Evolutionary conservation across 148 eudicot genomes (phyloP), one percentile per base, ranked within the genome.

Genomic region (Polygonum aviculare): DNA sequence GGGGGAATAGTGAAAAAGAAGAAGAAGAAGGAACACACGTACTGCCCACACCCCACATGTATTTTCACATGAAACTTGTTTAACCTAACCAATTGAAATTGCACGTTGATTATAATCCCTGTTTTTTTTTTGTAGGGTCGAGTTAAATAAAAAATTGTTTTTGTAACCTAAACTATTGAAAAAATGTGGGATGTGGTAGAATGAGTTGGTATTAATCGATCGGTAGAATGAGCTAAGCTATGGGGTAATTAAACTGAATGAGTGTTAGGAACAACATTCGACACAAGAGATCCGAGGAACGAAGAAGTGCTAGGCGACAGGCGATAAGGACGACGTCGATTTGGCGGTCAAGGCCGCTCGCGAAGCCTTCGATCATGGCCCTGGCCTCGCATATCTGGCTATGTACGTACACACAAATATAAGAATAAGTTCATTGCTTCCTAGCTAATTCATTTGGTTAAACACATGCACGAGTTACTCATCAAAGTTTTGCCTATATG

Each of bases 311-410:
- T 91, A 80, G 89, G 89, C 74, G 82, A 77, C 12, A 81, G 98
- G 98, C 44, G 89, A 83, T 59, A 84, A 82, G 40, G 91, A 88
- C 41, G 97, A 93, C 44, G 77, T 93, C 44, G 90, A 91, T 63
- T 80, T 91, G 62, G 98, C 97, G 3, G 98, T 90, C 39, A 83
- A 87, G 48, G 94, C 91, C 26, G 98, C 98, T 12, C 92, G 98
- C 39, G 78, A 86, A 39, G 98, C 98, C 69, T 93, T 93, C 59
- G 98, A 93, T 50, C 82, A 88, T 80, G 98, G 98, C 7, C 90
- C 0, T 93, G 98, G 98, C 98, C 97, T 76, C 88, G 97, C 22
- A 75, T 93, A 75, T 79, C 94, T 8, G 93, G 93, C 11, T 73
- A 54, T 59, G 97, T 94, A 85, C 72, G 91, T 85, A 36, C 21